A percentile compares a stretch with the other conserved stretches of the same genome.
These are phyloP conservation scores for Heliamphora ciliata DNA, from an alignment of 179 eudicot genomes.

Conservation along the genomic window DNA sequence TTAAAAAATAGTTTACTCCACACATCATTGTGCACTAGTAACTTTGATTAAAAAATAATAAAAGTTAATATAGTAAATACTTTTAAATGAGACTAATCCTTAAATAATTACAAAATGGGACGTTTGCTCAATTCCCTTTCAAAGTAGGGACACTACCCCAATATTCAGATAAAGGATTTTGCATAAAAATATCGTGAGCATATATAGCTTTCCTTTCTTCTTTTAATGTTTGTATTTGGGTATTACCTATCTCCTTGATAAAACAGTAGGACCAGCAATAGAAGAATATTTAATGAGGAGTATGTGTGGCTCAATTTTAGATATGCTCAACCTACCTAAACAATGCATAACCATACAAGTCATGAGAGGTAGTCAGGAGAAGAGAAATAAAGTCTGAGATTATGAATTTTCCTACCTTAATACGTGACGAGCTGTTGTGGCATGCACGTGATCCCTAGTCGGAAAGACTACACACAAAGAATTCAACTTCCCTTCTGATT, in stretches of 20 bases:
- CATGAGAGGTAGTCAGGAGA: not conserved
- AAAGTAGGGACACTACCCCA: no score
- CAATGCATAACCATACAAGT: not conserved
- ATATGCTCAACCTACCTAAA: not conserved
- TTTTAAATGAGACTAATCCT: no score
- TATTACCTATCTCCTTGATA: not conserved
- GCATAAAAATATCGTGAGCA: no score
- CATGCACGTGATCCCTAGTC: conserved; percentile 7
- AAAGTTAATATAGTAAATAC: no score
- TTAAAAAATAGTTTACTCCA: no score
- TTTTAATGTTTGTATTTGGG: no score
- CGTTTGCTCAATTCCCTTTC: no score
- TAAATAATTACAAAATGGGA: no score
- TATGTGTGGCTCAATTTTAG: not conserved
- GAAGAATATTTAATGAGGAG: not conserved
- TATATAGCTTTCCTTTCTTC: no score
- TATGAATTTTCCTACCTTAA: conserved; percentile 3
- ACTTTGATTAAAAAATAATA: no score
- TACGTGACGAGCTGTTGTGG: not conserved
- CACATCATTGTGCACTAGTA: no score
- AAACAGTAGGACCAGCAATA: not conserved
- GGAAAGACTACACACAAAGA: not conserved
- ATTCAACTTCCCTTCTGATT: conserved; percentile 3
- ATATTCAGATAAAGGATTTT: no score
- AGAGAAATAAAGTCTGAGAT: not conserved